These are phyloP conservation scores for Tinospora cordifolia DNA, from an alignment of 164 flowering plant species.

Conservation along the genomic window DNA sequence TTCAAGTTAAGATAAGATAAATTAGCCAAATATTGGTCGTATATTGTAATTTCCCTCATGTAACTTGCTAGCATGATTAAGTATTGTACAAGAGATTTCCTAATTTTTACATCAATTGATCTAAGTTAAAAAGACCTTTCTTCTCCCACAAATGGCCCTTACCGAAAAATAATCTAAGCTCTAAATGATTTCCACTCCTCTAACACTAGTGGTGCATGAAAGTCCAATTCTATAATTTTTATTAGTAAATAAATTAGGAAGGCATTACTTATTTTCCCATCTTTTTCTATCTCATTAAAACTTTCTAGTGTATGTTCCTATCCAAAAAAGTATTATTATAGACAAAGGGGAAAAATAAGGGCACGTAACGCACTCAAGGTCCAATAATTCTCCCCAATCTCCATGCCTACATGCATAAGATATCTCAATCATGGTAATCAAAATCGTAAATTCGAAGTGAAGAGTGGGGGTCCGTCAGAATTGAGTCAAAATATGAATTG, in stretches of 20 bases:
- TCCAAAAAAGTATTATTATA: neutral
- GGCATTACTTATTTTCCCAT: neutral
- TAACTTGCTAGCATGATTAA: neutral
- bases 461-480: no score
- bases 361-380: neutral
- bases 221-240: no score
- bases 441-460: no score
- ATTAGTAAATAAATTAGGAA: no score
- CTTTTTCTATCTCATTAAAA: neutral
- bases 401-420: no score
- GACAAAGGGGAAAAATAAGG: neutral
- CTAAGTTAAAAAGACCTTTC: neutral
- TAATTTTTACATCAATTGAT: no score
- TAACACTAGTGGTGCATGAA: neutral
- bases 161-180: neutral
- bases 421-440: no score
- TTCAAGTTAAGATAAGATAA: neutral
- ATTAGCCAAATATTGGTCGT: neutral
- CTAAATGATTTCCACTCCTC: neutral
- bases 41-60: neutral
- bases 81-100: neutral
- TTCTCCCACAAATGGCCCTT: neutral
- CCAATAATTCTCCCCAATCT: no score
- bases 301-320: neutral
- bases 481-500: no score